A percentile compares a stretch with the other conserved stretches of the same genome.
These are phyloP conservation scores for Coprinopsis cinerea DNA, from an alignment of 768 basidiomycete genomes.

Conservation along the genomic window DNA sequence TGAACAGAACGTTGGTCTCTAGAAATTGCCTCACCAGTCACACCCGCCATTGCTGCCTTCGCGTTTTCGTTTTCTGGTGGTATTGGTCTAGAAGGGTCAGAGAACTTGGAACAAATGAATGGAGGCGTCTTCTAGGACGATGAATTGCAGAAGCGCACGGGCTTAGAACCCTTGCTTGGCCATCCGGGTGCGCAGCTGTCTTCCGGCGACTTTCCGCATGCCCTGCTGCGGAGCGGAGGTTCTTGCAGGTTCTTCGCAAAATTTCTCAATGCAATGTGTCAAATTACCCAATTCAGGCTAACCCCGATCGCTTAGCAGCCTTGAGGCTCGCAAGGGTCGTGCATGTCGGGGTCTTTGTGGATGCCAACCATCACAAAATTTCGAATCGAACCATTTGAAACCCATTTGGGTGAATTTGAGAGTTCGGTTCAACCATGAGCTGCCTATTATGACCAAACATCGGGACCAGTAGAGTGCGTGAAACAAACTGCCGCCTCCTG, in stretches of 20 bases:
- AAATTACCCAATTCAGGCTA: not conserved
- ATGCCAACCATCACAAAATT: not conserved
- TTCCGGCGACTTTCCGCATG: not conserved
- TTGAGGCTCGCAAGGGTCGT: too few relatives aligned
- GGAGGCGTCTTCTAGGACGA: too few relatives aligned
- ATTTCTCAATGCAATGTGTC: not conserved
- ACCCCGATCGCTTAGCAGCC: not conserved
- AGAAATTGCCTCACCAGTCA: not conserved
- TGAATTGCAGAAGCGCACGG: too few relatives aligned
- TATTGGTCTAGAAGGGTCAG: not conserved
- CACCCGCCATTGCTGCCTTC: not conserved
- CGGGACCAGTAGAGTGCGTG: not conserved
- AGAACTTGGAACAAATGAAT: too few relatives aligned
- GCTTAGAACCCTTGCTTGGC: too few relatives aligned
- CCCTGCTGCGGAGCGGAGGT: not conserved
- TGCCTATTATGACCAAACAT: not conserved
- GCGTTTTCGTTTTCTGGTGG: not conserved
- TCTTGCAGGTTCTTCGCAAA: not conserved
- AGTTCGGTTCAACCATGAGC: not conserved
- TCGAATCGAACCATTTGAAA: not conserved
- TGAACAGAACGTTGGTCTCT: not conserved
- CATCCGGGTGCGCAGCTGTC: not conserved
- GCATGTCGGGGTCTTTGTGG: too few relatives aligned
- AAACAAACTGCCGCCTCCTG: not conserved
- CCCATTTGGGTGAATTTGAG: not conserved